These are phyloP conservation scores for Saccharum officinarum DNA, from an alignment of 176 grass and related monocot genomes.

Conservation along the genomic window DNA sequence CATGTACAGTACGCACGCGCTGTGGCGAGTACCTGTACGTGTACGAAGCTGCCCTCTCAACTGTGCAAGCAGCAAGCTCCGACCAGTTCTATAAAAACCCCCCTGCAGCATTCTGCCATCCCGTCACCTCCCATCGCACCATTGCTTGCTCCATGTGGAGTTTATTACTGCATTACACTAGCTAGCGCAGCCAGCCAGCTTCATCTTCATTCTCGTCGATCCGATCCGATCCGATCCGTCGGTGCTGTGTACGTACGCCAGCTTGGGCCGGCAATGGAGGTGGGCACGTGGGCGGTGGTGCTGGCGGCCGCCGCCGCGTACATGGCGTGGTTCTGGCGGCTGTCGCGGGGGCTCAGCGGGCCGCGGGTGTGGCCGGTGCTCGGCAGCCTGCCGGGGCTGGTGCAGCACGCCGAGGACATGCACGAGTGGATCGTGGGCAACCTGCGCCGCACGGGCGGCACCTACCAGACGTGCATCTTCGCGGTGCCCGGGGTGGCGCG, in stretches of 20 bases:
- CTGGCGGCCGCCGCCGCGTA: conserved; percentile 51
- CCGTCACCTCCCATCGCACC: neutral
- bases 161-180: conserved; percentile 31
- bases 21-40: neutral
- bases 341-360: conserved; percentile 61
- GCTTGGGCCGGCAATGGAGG: conserved; percentile 52
- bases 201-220: neutral
- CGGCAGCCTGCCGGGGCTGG: conserved; percentile 86
- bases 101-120: conserved; percentile 25
- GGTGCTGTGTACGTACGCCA: neutral
- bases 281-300: conserved; percentile 49
- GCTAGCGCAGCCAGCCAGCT: conserved; percentile 7
- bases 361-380: conserved; percentile 91
- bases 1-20: neutral
- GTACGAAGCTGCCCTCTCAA: conserved; percentile 32
- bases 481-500: conserved; percentile 76
- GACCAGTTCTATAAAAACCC: conserved; percentile 44
- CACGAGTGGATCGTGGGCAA: conserved; percentile 93
- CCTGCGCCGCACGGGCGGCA: conserved; percentile 60
- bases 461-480: conserved; percentile 97
- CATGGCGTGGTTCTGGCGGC: conserved; percentile 86
- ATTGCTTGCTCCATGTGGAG: conserved; percentile 57
- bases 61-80: conserved; percentile 20
- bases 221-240: neutral
- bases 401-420: conserved; percentile 87